Evolutionary conservation across 768 basidiomycete species (phyloP).

Genomic region (Leccinum broughii): DNA sequence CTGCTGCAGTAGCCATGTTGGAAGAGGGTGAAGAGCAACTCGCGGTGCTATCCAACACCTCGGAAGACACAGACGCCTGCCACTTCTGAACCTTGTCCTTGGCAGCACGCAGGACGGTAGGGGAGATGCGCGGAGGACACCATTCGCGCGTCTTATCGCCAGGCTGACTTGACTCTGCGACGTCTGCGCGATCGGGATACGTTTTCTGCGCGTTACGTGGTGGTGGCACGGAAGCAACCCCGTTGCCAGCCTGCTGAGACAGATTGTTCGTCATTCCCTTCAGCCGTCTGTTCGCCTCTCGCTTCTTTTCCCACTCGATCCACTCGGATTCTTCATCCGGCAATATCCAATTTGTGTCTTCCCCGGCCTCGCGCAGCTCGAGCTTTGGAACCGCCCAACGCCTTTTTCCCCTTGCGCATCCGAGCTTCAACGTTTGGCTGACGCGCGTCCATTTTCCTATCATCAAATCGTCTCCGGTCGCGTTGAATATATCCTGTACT

Average conservation of each 20-base stretch:
- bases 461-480: slow-evolving; percentile 40
- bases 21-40: slow-evolving; percentile 5
- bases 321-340: slow-evolving; percentile 52
- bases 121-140: slow-evolving; percentile 21
- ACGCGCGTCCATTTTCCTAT: slow-evolving; percentile 50
- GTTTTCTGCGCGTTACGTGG: slow-evolving; percentile 6
- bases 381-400: slow-evolving; percentile 24
- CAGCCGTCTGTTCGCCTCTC: slow-evolving; percentile 19
- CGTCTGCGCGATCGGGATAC: background rate
- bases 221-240: background rate
- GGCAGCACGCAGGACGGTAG: slow-evolving; percentile 28
- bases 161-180: background rate
- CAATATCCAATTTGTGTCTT: slow-evolving; percentile 35
- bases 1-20: slow-evolving; percentile 1
- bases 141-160: slow-evolving; percentile 5
- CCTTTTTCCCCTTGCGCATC: slow-evolving; percentile 38
- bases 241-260: slow-evolving; percentile 8
- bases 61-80: slow-evolving; percentile 33
- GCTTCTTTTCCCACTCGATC: slow-evolving; percentile 44
- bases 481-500: slow-evolving; percentile 36
- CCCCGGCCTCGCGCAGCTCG: slow-evolving; percentile 26
- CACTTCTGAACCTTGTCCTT: slow-evolving; percentile 38
- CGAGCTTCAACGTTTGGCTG: slow-evolving; percentile 40
- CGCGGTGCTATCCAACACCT: slow-evolving; percentile 14
- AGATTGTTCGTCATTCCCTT: slow-evolving; percentile 16